Evolutionary conservation across 768 basidiomycete species (phyloP).

Genomic region (Boletus coccyginus): DNA sequence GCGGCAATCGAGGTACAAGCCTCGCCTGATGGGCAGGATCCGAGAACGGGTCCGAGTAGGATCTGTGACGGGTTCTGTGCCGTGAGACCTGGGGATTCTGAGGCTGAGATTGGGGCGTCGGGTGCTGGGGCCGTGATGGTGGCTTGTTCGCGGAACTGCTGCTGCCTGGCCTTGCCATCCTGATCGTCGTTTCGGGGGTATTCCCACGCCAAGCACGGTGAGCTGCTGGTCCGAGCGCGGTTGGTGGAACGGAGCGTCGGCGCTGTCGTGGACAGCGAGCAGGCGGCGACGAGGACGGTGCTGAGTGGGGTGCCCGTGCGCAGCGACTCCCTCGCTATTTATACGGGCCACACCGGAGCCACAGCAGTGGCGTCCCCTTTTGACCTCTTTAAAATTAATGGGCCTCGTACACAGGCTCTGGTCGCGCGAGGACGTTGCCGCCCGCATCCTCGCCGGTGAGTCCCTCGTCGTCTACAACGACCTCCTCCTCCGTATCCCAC

Average conservation of each 20-base stretch:
- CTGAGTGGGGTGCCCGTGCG: neutral
- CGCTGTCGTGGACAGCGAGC: conserved; percentile 7
- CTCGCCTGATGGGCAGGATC: conserved; percentile 35
- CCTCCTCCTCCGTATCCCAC: conserved; percentile 62
- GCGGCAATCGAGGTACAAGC: conserved; percentile 42
- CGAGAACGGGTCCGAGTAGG: conserved; percentile 53
- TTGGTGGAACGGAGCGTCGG: neutral
- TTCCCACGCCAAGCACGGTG: conserved; percentile 25
- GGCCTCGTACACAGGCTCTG: conserved; percentile 32
- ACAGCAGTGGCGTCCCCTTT: neutral
- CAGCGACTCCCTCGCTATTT: conserved; percentile 19
- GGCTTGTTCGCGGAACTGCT: conserved; percentile 24
- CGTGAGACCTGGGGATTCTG: conserved; percentile 23
- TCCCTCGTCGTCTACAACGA: conserved; percentile 70
- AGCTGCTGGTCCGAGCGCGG: neutral
- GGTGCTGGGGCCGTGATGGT: conserved; percentile 20
- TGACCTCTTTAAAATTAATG: conserved; percentile 20
- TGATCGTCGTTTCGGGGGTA: neutral
- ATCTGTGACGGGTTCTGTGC: conserved; percentile 39
- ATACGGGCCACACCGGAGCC: conserved; percentile 14
- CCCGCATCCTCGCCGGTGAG: conserved; percentile 73
- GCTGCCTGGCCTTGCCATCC: conserved; percentile 20
- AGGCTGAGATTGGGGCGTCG: conserved; percentile 6
- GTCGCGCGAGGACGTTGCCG: conserved; percentile 58
- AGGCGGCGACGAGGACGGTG: conserved; percentile 2